A percentile compares a stretch with the other conserved stretches of the same genome.
phyloP scores from a whole-genome alignment of 129 eudicot genomes.

The Flaveria brownii region DNA sequence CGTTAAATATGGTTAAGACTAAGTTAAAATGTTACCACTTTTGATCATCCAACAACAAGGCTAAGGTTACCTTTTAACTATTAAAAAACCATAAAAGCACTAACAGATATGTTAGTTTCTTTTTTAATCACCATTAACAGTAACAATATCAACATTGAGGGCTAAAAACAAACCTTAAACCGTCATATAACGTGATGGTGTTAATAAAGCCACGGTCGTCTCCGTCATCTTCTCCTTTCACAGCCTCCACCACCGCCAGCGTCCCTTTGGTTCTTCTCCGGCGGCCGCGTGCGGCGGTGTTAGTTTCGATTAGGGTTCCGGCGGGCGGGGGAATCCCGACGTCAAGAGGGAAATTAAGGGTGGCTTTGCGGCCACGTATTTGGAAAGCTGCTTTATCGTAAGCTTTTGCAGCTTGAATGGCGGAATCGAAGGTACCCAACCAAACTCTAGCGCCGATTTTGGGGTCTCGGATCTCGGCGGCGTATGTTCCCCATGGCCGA shows the following conservation, averaged over 20 bases:
- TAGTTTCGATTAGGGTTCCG: background rate
- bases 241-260: background rate
- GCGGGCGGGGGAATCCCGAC: background rate
- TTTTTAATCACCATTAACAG: no score
- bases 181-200: slow-evolving; percentile 16
- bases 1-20: no score
- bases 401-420: slow-evolving; percentile 30
- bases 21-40: no score
- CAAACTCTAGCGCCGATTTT: slow-evolving; percentile 30
- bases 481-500: slow-evolving; percentile 40
- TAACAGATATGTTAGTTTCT: no score
- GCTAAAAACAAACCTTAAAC: slow-evolving; percentile 4
- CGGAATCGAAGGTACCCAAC: slow-evolving; percentile 29
- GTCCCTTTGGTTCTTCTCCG: background rate
- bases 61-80: no score
- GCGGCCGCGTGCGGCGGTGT: background rate
- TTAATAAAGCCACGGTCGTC: background rate
- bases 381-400: slow-evolving; percentile 32
- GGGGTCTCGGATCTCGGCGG: slow-evolving; percentile 41
- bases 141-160: no score
- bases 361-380: slow-evolving; percentile 22
- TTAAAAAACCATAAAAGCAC: no score
- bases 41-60: no score
- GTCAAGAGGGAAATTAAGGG: slow-evolving; percentile 28
- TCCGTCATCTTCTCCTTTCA: slow-evolving; percentile 9